Evolutionary conservation across 805 yeast genomes (phyloP), one percentile per base, ranked within the genome.

Genomic region (Candida vartiovaarae): DNA sequence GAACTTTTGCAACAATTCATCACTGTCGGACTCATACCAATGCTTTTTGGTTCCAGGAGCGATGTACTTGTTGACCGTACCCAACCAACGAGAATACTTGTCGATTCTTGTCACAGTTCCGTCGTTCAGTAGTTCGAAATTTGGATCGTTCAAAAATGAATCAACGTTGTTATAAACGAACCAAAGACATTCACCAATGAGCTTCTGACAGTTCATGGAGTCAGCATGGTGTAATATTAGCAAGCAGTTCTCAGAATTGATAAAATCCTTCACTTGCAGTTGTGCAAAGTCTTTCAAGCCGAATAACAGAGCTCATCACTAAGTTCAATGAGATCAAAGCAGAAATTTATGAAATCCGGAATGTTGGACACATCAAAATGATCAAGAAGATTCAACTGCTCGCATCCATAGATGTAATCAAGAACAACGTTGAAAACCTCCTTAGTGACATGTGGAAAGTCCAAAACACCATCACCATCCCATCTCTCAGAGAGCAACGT

Each of bases 141-240:
- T 44, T n/a, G 54, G 45, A 38, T 58, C 60, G 42, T 78, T 73
- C 31, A 88, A 63, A 11, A 85, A 54, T 3, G 77, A 56, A 29
- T 80, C 88, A 43, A 84, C 63, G 57, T 87, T 86, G 49, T 75
- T 71, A 50, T 75, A 78, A 9, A 86, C 67, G 51, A 75, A 84
- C 81, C 87, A 80, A 26, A 81, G 64, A 56, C 95, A 77, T 42
- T 76, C 74, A 40, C 71, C 68, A 47, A 78, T 68, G 32, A 89
- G 60, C 50, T 80, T 75, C 9, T 62, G 58, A 6, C 88, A 84
- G 23, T 71, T 61, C 38, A 72, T 63, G 20, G 63, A 53, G 38
- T 71, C 71, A 0, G 95, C 72, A 53, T 80, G 80, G 9, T 71
- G 63, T 10, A 85, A 55, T 10, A 88, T 55, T 0, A 71, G 45